A percentile compares a stretch with the other conserved stretches of the same genome.
These are phyloP conservation scores for Stagonosporopsis chrysanthemi DNA, from an alignment of 2,329 filamentous ascomycete genomes.

Conservation along the genomic window DNA sequence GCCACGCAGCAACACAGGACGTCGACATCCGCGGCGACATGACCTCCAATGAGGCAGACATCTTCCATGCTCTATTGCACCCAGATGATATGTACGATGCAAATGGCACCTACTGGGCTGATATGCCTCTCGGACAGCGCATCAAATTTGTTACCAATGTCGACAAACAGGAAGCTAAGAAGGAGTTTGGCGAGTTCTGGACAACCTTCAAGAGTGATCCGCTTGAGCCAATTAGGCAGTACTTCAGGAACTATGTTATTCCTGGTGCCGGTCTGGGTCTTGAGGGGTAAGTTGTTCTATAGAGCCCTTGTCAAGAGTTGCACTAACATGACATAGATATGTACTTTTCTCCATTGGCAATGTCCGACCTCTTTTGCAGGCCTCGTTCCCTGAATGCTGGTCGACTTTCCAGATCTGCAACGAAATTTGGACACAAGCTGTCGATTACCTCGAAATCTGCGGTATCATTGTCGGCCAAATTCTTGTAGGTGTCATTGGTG, in stretches of 20 bases:
- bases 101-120: slow-evolving; percentile 91
- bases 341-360: slow-evolving; percentile 98
- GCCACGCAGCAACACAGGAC: slow-evolving; percentile 53
- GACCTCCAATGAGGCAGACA: slow-evolving; percentile 64
- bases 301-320: not conserved
- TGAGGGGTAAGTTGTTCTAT: slow-evolving; percentile 64
- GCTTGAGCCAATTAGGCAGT: slow-evolving; percentile 81
- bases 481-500: slow-evolving; percentile 80
- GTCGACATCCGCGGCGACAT: slow-evolving; percentile 54
- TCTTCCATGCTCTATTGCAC: slow-evolving; percentile 81
- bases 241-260: slow-evolving; percentile 88
- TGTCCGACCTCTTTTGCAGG: slow-evolving; percentile 79
- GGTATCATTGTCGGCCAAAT: slow-evolving; percentile 94
- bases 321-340: slow-evolving; percentile 64
- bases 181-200: slow-evolving; percentile 73
- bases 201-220: slow-evolving; percentile 86
- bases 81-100: slow-evolving; percentile 87
- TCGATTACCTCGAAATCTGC: slow-evolving; percentile 90
- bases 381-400: slow-evolving; percentile 84
- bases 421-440: slow-evolving; percentile 79
- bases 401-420: slow-evolving; percentile 69
- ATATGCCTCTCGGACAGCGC: slow-evolving; percentile 75
- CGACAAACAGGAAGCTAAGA: slow-evolving; percentile 72
- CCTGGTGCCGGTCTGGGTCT: slow-evolving; percentile 91
- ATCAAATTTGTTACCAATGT: slow-evolving; percentile 77